These are phyloP conservation scores for Penicillium odoratum DNA, from an alignment of 495 filamentous ascomycete species.

Conservation along the genomic window DNA sequence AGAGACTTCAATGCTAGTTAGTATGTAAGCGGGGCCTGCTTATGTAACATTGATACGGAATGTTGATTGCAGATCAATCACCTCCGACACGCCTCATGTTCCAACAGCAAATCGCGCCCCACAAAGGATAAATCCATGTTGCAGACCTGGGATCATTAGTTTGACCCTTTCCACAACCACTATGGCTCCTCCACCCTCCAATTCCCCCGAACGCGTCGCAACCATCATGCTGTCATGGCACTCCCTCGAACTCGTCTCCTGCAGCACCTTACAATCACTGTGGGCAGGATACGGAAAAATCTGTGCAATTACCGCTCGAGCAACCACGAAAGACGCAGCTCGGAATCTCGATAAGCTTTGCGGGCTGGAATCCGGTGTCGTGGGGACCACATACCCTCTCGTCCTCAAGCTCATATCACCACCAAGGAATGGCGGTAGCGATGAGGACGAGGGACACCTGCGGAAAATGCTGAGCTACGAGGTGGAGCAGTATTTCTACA, in stretches of 20 bases:
- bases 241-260: slow-evolving; percentile 35
- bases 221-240: slow-evolving; percentile 37
- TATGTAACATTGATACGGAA: background rate
- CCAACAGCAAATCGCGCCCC: background rate
- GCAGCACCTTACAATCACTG: slow-evolving; percentile 35
- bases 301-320: slow-evolving; percentile 32
- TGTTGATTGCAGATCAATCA: background rate
- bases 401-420: slow-evolving; percentile 45
- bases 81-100: background rate
- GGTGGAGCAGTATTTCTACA: slow-evolving; percentile 39
- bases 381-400: slow-evolving; percentile 28
- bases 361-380: slow-evolving; percentile 13
- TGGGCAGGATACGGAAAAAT: slow-evolving; percentile 43
- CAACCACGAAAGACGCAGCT: slow-evolving; percentile 28
- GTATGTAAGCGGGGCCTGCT: background rate
- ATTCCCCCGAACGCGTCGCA: slow-evolving; percentile 30
- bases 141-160: background rate
- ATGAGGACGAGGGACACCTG: slow-evolving; percentile 37
- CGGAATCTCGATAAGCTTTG: slow-evolving; percentile 28
- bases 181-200: slow-evolving; percentile 20
- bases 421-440: slow-evolving; percentile 11
- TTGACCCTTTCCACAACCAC: slow-evolving; percentile 1
- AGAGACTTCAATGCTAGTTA: too few relatives aligned
- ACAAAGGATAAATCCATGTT: background rate
- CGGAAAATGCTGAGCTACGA: slow-evolving; percentile 43